These are phyloP conservation scores for Rhododendron ovatum DNA, from an alignment of 148 eudicot genomes.

Conservation along the genomic window DNA sequence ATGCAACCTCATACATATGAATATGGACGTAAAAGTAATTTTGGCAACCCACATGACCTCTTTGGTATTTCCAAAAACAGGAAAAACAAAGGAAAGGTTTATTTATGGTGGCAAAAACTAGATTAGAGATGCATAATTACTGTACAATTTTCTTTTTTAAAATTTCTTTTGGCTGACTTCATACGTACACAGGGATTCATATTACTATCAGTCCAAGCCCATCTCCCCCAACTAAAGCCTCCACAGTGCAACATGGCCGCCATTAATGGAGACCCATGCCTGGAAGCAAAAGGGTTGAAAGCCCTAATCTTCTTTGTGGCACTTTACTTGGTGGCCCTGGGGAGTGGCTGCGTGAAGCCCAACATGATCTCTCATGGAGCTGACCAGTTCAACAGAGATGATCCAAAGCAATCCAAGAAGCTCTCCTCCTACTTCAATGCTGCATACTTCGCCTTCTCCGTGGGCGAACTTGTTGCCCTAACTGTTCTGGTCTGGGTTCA, in stretches of 20 bases:
- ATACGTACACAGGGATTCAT: conserved; percentile 63
- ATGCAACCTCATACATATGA: background rate
- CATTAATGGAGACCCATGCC: conserved; percentile 30
- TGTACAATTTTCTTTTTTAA: background rate
- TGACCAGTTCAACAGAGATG: conserved; percentile 60
- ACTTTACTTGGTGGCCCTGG: conserved; percentile 83
- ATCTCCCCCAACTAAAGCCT: conserved; percentile 86
- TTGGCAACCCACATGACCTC: background rate
- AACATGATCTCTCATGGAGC: conserved; percentile 98
- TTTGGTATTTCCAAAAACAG: background rate
- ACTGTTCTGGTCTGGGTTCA: conserved; percentile 91
- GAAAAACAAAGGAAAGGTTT: background rate
- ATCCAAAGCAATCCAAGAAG: conserved; percentile 51
- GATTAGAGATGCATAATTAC: background rate
- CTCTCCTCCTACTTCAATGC: conserved; percentile 91
- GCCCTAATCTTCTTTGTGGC: conserved; percentile 76
- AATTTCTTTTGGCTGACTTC: background rate
- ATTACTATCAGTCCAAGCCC: conserved; percentile 89
- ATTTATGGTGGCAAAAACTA: background rate
- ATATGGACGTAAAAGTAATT: background rate
- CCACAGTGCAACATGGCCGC: conserved; percentile 69
- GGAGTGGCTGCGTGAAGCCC: conserved; percentile 97
- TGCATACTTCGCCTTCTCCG: conserved; percentile 88
- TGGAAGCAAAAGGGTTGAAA: conserved; percentile 70
- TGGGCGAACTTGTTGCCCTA: conserved; percentile 84